Percentiles rank a stretch among this genome's conserved stretches.
Conservation (phyloP, 2,329 filamentous ascomycete species). For the Xylariaceae sp. region DNA sequence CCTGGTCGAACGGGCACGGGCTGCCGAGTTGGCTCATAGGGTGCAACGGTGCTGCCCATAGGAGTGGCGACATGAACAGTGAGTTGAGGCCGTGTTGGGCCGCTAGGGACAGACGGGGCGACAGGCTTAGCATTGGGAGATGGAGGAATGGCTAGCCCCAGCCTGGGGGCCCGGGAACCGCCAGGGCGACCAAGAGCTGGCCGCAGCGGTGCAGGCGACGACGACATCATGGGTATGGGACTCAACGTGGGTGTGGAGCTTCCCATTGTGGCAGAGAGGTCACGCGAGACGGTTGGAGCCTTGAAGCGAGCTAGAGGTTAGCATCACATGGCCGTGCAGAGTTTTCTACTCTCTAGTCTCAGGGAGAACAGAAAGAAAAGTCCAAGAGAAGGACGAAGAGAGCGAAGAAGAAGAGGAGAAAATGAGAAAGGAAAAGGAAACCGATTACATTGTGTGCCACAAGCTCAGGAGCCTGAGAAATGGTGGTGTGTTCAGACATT, state of each 20-base stretch:
- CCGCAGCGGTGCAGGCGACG: conserved; percentile 73
- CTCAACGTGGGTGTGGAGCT: conserved; percentile 29
- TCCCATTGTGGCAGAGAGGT: conserved; percentile 21
- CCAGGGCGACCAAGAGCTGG: conserved; percentile 67
- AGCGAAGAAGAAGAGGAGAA: not conserved
- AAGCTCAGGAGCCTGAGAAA: conserved; percentile 26
- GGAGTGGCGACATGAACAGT: conserved; percentile 81
- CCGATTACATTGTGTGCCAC: conserved; percentile 30
- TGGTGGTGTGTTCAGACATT: conserved; percentile 31
- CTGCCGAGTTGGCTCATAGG: conserved; percentile 59
- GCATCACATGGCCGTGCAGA: conserved; percentile 23
- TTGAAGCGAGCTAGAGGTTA: conserved; percentile 27
- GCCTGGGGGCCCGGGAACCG: conserved; percentile 63
- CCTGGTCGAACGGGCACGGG: conserved; percentile 50
- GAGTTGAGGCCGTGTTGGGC: conserved; percentile 55
- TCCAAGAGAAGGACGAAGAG: not conserved
- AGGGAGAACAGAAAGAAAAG: not conserved
- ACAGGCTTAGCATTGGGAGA: conserved; percentile 79
- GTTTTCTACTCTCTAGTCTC: not conserved
- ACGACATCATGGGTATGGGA: conserved; percentile 58
- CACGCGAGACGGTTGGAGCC: conserved; percentile 25
- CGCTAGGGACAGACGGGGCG: conserved; percentile 44
- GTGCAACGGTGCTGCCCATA: conserved; percentile 70
- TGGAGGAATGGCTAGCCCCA: conserved; percentile 85
- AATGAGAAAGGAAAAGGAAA: conserved; percentile 3